Evolutionary conservation across 768 basidiomycete genomes (phyloP).

Genomic region (Aureoboletus auriporus): DNA sequence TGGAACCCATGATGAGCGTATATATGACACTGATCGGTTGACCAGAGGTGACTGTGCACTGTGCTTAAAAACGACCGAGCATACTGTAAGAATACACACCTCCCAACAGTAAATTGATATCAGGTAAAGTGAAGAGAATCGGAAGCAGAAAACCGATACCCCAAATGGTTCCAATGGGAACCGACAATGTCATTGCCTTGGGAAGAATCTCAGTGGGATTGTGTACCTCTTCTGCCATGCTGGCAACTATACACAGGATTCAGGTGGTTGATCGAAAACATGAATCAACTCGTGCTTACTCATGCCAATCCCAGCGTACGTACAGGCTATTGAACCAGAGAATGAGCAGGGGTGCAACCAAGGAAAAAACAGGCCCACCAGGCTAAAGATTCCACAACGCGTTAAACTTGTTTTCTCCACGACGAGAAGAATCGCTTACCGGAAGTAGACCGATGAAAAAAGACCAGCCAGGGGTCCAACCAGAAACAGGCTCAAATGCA

Average conservation of each 20-base stretch:
- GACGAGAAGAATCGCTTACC: constrained; percentile 29
- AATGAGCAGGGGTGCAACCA: not conserved
- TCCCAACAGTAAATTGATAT: constrained; percentile 46
- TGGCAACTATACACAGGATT: constrained; percentile 41
- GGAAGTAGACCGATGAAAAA: constrained; percentile 65
- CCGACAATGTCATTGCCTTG: constrained; percentile 47
- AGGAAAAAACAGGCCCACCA: constrained; percentile 13
- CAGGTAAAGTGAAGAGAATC: constrained; percentile 62
- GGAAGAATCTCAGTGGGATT: constrained; percentile 54
- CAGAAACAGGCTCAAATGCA: constrained; percentile 58
- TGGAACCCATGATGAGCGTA: constrained; percentile 57
- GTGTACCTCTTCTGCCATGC: constrained; percentile 66
- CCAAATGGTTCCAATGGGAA: constrained; percentile 48
- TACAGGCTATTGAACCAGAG: constrained; percentile 41
- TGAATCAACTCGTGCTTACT: constrained; percentile 30
- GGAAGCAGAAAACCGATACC: constrained; percentile 59
- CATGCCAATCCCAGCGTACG: constrained; percentile 60
- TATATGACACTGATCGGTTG: constrained; percentile 65
- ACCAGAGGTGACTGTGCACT: constrained; percentile 45
- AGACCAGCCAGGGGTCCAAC: constrained; percentile 65
- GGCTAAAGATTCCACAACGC: constrained; percentile 18
- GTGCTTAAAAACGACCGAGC: constrained; percentile 3
- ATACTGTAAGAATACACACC: constrained; percentile 32
- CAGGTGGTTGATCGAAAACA: not conserved
- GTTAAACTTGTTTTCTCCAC: not conserved